A percentile compares a stretch with the other conserved stretches of the same genome.
phyloP scores from a whole-genome alignment of 495 filamentous ascomycete species.

The Lineolata rhizophorae region DNA sequence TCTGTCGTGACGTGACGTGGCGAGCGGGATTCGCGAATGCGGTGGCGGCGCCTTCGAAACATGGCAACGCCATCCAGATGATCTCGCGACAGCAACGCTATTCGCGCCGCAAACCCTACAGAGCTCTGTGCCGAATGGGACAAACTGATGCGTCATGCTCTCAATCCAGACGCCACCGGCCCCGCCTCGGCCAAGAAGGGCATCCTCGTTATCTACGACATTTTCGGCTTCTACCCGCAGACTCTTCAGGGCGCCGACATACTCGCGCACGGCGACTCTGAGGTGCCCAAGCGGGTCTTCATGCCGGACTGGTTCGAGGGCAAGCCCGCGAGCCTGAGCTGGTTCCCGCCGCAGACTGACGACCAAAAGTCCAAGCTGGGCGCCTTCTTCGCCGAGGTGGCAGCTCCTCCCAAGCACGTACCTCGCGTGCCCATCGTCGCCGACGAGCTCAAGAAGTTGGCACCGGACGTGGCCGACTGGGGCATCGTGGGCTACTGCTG shows the following conservation, averaged over 20 bases:
- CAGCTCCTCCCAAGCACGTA: constrained; percentile 36
- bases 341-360: constrained; percentile 58
- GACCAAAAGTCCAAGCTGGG: constrained; percentile 57
- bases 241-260: constrained; percentile 49
- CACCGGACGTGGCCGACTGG: constrained; percentile 46
- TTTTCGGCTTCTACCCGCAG: constrained; percentile 53
- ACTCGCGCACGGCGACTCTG: constrained; percentile 31
- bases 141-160: too few species aligned
- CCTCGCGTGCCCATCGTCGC: constrained; percentile 39
- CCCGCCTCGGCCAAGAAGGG: constrained; percentile 31
- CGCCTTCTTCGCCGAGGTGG: constrained; percentile 50
- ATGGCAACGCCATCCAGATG: too few species aligned
- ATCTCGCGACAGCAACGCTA: too few species aligned
- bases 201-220: constrained; percentile 43
- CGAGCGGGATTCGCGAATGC: background rate
- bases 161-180: constrained; percentile 39
- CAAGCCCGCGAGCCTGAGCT: constrained; percentile 28
- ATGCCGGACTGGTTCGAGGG: constrained; percentile 52
- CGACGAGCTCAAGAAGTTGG: constrained; percentile 24
- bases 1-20: too few species aligned
- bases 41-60: background rate
- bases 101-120: too few species aligned
- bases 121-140: too few species aligned
- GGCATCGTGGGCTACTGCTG: constrained; percentile 75
- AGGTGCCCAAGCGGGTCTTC: constrained; percentile 36